Evolutionary conservation across 2,329 filamentous ascomycete species (phyloP).

Genomic region (Penicillium aurantiogriseum): DNA sequence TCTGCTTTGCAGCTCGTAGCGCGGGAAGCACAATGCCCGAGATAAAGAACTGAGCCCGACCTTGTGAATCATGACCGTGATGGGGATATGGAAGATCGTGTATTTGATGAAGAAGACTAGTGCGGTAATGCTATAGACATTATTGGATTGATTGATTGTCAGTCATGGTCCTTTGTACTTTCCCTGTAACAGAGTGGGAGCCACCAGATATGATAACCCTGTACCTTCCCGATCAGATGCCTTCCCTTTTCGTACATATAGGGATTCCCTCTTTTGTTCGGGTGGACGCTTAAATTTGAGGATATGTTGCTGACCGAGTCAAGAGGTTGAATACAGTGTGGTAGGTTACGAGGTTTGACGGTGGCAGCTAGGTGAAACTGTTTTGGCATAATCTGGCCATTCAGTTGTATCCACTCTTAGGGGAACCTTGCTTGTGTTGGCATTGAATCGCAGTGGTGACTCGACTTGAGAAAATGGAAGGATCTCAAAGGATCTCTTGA

Average conservation of each 20-base stretch:
- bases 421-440: background rate
- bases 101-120: too few relatives aligned
- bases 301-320: background rate
- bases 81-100: too few relatives aligned
- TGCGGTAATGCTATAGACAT: too few relatives aligned
- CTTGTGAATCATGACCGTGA: too few relatives aligned
- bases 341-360: background rate
- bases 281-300: background rate
- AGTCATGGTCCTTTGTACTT: too few relatives aligned
- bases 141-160: too few relatives aligned
- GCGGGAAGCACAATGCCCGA: too few relatives aligned
- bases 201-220: too few relatives aligned
- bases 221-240: too few relatives aligned
- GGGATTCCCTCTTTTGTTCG: background rate
- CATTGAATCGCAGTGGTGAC: background rate
- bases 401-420: background rate
- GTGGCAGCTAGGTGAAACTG: background rate
- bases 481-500: background rate
- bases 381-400: background rate
- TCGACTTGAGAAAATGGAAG: background rate
- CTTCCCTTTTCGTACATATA: too few relatives aligned
- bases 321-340: background rate
- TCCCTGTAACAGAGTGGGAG: background rate
- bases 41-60: too few relatives aligned
- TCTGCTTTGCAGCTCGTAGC: too few relatives aligned